Conservation (phyloP, 129 eudicot species). For the Flaveria ramosissima region DNA sequence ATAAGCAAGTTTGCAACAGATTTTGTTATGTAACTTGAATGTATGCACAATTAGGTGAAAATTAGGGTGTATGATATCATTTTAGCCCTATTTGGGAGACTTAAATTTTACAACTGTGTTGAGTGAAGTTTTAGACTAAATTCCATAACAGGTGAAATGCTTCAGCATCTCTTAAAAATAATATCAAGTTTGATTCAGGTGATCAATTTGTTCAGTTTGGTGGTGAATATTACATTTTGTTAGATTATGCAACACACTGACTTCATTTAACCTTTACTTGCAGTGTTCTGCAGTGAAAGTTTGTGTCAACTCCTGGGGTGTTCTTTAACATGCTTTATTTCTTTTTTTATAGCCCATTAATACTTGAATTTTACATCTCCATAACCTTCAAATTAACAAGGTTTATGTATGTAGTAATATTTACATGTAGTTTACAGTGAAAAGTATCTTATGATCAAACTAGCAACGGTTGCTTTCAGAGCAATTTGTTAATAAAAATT, state of each 20-base stretch:
- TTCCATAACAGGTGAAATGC: slow-evolving; percentile 49
- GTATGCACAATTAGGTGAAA: slow-evolving; percentile 5
- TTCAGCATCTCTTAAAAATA: slow-evolving; percentile 74
- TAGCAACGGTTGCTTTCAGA: slow-evolving; percentile 37
- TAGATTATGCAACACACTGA: not conserved
- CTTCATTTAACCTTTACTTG: slow-evolving; percentile 23
- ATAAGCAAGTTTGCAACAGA: not conserved
- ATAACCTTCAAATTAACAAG: not conserved
- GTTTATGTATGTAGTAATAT: not conserved
- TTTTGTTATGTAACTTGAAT: slow-evolving; percentile 3
- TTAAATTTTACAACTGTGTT: slow-evolving; percentile 2
- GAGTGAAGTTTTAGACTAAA: too few species aligned
- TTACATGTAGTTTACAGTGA: slow-evolving; percentile 7
- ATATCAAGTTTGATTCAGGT: slow-evolving; percentile 91
- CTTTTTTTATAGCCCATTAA: not conserved
- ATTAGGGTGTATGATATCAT: not conserved
- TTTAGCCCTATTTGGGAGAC: not conserved
- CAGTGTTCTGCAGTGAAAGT: slow-evolving; percentile 58
- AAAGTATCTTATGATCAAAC: slow-evolving; percentile 9
- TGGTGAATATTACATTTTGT: too few species aligned
- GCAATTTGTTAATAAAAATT: slow-evolving; percentile 17
- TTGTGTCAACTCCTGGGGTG: slow-evolving; percentile 24
- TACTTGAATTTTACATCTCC: not conserved
- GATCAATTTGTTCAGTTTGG: not conserved
- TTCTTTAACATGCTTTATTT: slow-evolving; percentile 23